Base-by-base conservation (phyloP, 202 grass and related monocot genomes). In the Hordeum pubiflorum region DNA sequence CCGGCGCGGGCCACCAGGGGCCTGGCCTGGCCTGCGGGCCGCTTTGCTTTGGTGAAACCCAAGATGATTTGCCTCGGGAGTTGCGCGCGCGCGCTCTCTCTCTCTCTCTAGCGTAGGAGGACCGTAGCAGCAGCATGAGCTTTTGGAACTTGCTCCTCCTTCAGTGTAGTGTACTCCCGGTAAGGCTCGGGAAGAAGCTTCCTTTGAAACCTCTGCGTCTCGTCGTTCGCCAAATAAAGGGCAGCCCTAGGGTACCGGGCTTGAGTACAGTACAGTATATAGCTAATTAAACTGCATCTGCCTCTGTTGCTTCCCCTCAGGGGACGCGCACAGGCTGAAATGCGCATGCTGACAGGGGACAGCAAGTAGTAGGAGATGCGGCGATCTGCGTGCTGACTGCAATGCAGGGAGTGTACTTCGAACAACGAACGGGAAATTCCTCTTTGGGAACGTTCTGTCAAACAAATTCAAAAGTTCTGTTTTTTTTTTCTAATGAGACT, bases 41-140 rank as follows among this genome's bases (percentile, higher is more conserved):
- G 36, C 60, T 33, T 40, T 70, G 61, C 85, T 85, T 90, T 90
- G 88, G 81, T 90, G 77, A 80, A 63, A 18, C 80, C 86, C 89
- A 83, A 87, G 91, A 79, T 80, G 91, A 94, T 94, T 85, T 89
- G 68, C 89, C 86, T 94, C 48, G 86, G 69, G 58, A 79, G 14
- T 1, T 50, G 46, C 14, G 46, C 44, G 1, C 14, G 0, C 39
- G 0, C 39, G 0, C 39, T 40, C 39, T 39, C 38, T 10, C 9
- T 2, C 39, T 3, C 39, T 32, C 31, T 32, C 31, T 32, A 4
- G 31, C 31, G 31, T 32, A 29, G 27, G 27, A 29, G 27, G 27
- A 48, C 44, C 5, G 44, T 48, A 10, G 55, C 44, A 44, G 80
- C 60, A 11, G 54, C 36, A 14, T 32, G 5, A 82, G 69, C 90